phyloP scores from a whole-genome alignment of 306 rosid species.

The Quercus variabilis region DNA sequence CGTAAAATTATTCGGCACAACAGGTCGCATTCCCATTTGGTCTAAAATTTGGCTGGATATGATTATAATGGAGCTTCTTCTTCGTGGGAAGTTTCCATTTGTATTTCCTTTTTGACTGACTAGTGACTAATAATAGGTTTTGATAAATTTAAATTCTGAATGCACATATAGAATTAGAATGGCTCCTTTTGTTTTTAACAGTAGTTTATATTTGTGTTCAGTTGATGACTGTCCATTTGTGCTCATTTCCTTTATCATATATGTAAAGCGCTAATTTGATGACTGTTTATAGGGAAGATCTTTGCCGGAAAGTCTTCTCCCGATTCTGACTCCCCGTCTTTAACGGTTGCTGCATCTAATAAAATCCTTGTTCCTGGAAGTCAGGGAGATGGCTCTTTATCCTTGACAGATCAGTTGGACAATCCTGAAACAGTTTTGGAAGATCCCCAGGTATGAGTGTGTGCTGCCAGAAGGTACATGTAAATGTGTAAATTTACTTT shows the following conservation, averaged over 20 bases:
- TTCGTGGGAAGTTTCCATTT: background rate
- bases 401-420: conserved; percentile 53
- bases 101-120: background rate
- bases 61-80: background rate
- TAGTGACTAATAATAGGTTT: background rate
- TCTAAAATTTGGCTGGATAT: background rate
- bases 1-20: too few relatives aligned
- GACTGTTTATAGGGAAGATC: conserved; percentile 59
- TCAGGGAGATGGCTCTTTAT: conserved; percentile 44
- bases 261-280: conserved; percentile 26
- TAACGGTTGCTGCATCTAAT: conserved; percentile 59
- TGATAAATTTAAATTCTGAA: background rate
- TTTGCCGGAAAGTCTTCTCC: conserved; percentile 48
- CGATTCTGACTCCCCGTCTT: conserved; percentile 66
- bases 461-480: background rate
- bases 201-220: background rate
- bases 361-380: conserved; percentile 68
- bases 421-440: conserved; percentile 40
- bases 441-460: conserved; percentile 60
- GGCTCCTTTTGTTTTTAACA: background rate
- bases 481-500: background rate
- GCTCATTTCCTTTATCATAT: background rate
- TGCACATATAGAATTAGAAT: background rate
- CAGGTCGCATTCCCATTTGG: too few relatives aligned
- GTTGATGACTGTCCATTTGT: background rate